Conservation (phyloP, 176 grass and related monocot species). For the Zea luxurians region DNA sequence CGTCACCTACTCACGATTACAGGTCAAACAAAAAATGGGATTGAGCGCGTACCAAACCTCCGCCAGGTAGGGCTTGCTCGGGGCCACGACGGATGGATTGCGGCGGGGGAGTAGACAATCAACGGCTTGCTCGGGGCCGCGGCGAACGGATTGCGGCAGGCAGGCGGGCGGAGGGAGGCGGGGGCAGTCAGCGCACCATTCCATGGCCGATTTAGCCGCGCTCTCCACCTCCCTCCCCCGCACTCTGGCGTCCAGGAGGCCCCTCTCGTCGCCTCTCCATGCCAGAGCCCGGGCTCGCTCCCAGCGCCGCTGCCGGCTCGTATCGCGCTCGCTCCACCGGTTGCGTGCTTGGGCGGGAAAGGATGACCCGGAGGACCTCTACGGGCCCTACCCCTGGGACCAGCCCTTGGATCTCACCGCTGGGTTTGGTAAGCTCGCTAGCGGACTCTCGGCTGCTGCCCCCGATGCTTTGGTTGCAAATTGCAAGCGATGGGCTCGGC, state of each 20-base stretch:
- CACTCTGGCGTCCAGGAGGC: slow-evolving; percentile 43
- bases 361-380: slow-evolving; percentile 65
- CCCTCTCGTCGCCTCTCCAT: slow-evolving; percentile 37
- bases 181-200: too few species aligned
- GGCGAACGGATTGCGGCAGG: too few species aligned
- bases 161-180: too few species aligned
- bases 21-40: too few species aligned
- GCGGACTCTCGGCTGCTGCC: not conserved
- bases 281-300: slow-evolving; percentile 18
- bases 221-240: slow-evolving; percentile 42
- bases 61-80: too few species aligned
- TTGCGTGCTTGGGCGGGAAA: slow-evolving; percentile 50
- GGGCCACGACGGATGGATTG: too few species aligned
- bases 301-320: slow-evolving; percentile 24
- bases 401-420: slow-evolving; percentile 51
- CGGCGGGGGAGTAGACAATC: too few species aligned
- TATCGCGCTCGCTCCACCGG: slow-evolving; percentile 19
- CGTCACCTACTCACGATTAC: too few species aligned
- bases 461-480: not conserved
- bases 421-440: slow-evolving; percentile 26
- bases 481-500: not conserved
- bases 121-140: too few species aligned
- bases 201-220: slow-evolving; percentile 64
- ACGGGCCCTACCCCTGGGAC: slow-evolving; percentile 93
- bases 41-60: too few species aligned